A percentile compares a stretch with the other conserved stretches of the same genome.
Evolutionary conservation across 1,284 basidiomycete species (phyloP).

Genomic region (Apiotrichum sp.): DNA sequence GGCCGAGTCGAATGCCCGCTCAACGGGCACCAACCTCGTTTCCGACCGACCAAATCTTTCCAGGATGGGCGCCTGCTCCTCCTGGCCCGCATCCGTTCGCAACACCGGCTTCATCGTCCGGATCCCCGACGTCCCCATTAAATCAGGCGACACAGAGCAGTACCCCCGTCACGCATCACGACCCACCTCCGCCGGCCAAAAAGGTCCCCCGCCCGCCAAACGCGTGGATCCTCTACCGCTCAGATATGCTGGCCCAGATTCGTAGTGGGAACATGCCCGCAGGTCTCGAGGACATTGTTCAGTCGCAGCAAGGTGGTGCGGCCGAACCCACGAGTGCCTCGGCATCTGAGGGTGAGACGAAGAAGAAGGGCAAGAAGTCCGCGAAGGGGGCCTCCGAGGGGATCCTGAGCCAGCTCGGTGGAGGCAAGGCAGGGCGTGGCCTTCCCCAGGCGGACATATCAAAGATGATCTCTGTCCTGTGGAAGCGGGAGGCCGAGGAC

Average conservation of each 20-base stretch:
- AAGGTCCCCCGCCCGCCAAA: slow-evolving; percentile 62
- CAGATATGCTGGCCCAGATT: slow-evolving; percentile 52
- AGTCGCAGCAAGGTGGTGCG: background rate
- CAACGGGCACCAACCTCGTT: background rate
- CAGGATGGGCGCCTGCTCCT: background rate
- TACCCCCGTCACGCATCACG: background rate
- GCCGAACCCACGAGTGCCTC: background rate
- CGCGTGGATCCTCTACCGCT: slow-evolving; percentile 87
- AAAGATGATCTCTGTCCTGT: slow-evolving; percentile 61
- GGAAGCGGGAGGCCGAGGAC: slow-evolving; percentile 57
- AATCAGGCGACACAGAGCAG: background rate
- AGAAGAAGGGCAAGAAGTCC: slow-evolving; percentile 21
- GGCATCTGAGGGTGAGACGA: slow-evolving; percentile 6
- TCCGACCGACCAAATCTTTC: background rate
- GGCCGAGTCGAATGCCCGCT: background rate
- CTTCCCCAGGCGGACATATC: slow-evolving; percentile 68
- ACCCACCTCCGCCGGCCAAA: background rate
- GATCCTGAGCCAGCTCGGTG: slow-evolving; percentile 23
- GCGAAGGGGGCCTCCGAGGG: slow-evolving; percentile 19
- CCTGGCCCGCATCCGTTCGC: background rate
- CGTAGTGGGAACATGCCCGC: background rate
- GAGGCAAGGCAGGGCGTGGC: slow-evolving; percentile 42
- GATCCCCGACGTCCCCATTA: background rate
- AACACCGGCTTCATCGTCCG: background rate
- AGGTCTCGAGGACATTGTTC: background rate